Evolutionary conservation across 306 rosid genomes (phyloP), one percentile per base, ranked within the genome.

Genomic region (Abrus precatorius): DNA sequence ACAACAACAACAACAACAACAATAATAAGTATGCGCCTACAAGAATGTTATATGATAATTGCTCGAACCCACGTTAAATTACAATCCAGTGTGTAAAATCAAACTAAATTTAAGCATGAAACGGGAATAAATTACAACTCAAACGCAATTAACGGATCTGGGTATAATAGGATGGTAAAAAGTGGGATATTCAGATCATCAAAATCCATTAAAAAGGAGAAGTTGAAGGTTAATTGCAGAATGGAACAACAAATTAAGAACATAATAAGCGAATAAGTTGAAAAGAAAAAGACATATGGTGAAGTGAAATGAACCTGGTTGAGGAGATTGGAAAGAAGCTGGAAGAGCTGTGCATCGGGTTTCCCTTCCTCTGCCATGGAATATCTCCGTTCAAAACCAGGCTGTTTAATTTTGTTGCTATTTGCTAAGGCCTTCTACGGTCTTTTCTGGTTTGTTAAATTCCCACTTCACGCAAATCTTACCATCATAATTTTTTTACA

Each of bases 261-360:
- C 41, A 44, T 2, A 27, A 61, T 5, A 45, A 76, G 40, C 9
- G 40, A 61, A 10, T 9, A 45, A 66, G 71, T 28, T 9, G 9
- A 10, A 47, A 68, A 77, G 56, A 30, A 64, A 29, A 56, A 70
- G 4, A 38, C n/a, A n/a, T 6, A 11, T 32, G 32, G 10, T 44
- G 4, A 36, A 61, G 43, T 11, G 55, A 72, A 52, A 64, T 3
- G 28, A 56, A 94, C 98, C 97, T 94, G 89, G 12, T 85, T 91
- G 67, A 94, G 97, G 53, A 94, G 92, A 88, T 10, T 79, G 40
- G 94, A 86, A 50, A 94, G 97, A 41, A 94, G 98, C 85, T 94
- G 87, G 65, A 94, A 92, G 72, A 94, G 87, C 74, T 92, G 92
- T 7, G 82, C 86, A 56, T 94, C 97, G 69, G 91, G 86, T 60